Conservation (phyloP, 1,139 yeast genomes). For the Candida buenavistaensis region DNA sequence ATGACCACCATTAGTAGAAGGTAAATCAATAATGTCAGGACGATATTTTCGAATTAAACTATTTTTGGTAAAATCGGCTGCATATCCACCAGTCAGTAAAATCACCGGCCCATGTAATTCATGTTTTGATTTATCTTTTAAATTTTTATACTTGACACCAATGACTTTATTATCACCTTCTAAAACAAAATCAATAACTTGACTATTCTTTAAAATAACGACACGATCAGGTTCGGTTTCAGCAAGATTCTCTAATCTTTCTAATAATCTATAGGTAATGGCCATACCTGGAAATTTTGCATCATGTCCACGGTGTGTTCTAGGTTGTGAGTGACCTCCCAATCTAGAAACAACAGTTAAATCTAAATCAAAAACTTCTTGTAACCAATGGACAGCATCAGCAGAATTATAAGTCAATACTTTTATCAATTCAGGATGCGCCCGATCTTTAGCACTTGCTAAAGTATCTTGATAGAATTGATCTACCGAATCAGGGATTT, state of each 20-base stretch:
- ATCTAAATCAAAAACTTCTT: conserved; percentile 57
- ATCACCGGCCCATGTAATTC: conserved; percentile 57
- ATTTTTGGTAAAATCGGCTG: conserved; percentile 56
- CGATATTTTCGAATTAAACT: conserved; percentile 54
- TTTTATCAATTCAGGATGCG: conserved; percentile 52
- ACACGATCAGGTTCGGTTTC: conserved; percentile 53
- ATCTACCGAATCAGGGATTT: conserved; percentile 56
- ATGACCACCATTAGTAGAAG: conserved; percentile 73
- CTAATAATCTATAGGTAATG: conserved; percentile 62
- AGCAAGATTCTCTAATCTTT: conserved; percentile 51
- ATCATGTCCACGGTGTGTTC: conserved; percentile 74
- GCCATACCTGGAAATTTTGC: conserved; percentile 76
- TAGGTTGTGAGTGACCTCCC: conserved; percentile 73
- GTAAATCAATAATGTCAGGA: conserved; percentile 61
- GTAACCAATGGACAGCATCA: conserved; percentile 73
- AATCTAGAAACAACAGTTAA: conserved; percentile 66
- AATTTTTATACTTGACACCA: conserved; percentile 52
- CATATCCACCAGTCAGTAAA: conserved; percentile 81
- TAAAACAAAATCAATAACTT: conserved; percentile 53
- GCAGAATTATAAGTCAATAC: conserved; percentile 55
- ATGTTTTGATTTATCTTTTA: conserved; percentile 31
- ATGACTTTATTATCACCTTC: conserved; percentile 30
- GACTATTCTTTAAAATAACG: conserved; percentile 51
- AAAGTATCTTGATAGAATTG: conserved; percentile 66
- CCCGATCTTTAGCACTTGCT: conserved; percentile 63